These are phyloP conservation scores for Lodderomyces orthopsilosis DNA, from an alignment of 1,139 yeast species.

Conservation along the genomic window DNA sequence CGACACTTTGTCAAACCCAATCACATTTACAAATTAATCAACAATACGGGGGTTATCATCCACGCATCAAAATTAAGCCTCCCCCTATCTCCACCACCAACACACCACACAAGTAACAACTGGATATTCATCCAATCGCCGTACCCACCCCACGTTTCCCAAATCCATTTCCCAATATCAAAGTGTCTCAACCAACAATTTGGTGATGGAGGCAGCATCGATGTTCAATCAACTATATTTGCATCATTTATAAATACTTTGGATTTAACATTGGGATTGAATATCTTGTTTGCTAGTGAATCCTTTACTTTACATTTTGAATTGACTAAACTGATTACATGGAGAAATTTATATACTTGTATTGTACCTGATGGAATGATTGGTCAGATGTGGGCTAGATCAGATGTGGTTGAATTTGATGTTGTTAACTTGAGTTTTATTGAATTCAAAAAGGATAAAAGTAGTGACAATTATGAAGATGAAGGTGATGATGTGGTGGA, in stretches of 20 bases:
- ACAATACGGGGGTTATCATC: slow-evolving; percentile 6
- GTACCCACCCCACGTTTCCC: background rate
- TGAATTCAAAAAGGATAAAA: slow-evolving; percentile 3
- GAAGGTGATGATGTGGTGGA: background rate
- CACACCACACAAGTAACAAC: background rate
- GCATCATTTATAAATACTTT: slow-evolving; percentile 9
- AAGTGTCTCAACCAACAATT: slow-evolving; percentile 13
- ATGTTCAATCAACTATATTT: slow-evolving; percentile 7
- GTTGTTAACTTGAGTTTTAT: slow-evolving; percentile 1
- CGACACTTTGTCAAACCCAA: background rate
- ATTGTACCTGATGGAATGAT: slow-evolving; percentile 10
- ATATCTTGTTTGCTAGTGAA: slow-evolving; percentile 12
- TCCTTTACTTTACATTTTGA: slow-evolving; percentile 10
- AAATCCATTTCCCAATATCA: slow-evolving; percentile 11
- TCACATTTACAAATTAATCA: slow-evolving; percentile 7
- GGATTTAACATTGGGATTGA: slow-evolving; percentile 11
- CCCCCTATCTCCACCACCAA: background rate
- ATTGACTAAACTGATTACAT: slow-evolving; percentile 9
- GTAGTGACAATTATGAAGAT: slow-evolving; percentile 1
- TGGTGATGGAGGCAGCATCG: slow-evolving; percentile 15
- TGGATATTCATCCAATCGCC: slow-evolving; percentile 1
- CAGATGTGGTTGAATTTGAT: slow-evolving; percentile 6
- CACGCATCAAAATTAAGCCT: slow-evolving; percentile 5
- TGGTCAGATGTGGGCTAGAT: slow-evolving; percentile 14
- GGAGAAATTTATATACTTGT: slow-evolving; percentile 12